Percentiles rank a stretch among this genome's conserved stretches.
phyloP scores from a whole-genome alignment of 2,329 filamentous ascomycete species.

The Periglandula ipomoeae region DNA sequence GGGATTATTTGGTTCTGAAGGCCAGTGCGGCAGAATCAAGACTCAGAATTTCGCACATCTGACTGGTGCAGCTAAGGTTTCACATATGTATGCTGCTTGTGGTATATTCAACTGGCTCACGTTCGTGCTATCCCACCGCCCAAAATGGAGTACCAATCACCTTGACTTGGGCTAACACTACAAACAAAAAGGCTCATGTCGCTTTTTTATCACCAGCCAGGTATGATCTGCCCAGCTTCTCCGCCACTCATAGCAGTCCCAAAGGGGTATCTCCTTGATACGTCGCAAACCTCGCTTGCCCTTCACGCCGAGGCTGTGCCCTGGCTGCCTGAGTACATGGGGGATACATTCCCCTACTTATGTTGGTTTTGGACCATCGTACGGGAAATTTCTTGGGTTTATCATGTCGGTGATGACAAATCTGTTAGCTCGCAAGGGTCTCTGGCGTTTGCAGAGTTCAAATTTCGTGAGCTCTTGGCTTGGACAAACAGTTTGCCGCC shows the following conservation, averaged over 20 bases:
- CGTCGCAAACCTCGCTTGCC: neutral
- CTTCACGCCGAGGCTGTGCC: neutral
- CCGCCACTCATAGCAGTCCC: slow-evolving; percentile 12
- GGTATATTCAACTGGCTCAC: slow-evolving; percentile 24
- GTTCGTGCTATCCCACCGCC: slow-evolving; percentile 12
- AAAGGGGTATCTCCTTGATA: neutral
- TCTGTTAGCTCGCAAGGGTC: slow-evolving; percentile 4
- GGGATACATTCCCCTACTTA: slow-evolving; percentile 18
- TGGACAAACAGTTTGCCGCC: slow-evolving; percentile 20
- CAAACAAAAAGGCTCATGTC: slow-evolving; percentile 18
- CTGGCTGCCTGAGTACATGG: slow-evolving; percentile 10
- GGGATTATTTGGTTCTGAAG: slow-evolving; percentile 14
- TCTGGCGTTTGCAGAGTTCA: slow-evolving; percentile 19
- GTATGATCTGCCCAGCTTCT: slow-evolving; percentile 12
- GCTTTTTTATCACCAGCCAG: slow-evolving; percentile 24
- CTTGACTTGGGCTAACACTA: neutral
- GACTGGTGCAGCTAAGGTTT: slow-evolving; percentile 10
- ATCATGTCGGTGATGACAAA: slow-evolving; percentile 13
- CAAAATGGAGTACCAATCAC: too few species aligned
- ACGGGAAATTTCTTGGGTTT: slow-evolving; percentile 17
- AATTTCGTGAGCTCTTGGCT: slow-evolving; percentile 23
- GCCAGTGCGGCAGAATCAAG: neutral
- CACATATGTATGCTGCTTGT: slow-evolving; percentile 14
- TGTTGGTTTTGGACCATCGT: slow-evolving; percentile 25
- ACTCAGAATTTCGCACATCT: slow-evolving; percentile 2